phyloP scores from a whole-genome alignment of 2,329 filamentous ascomycete genomes.

The Alternaria atra region DNA sequence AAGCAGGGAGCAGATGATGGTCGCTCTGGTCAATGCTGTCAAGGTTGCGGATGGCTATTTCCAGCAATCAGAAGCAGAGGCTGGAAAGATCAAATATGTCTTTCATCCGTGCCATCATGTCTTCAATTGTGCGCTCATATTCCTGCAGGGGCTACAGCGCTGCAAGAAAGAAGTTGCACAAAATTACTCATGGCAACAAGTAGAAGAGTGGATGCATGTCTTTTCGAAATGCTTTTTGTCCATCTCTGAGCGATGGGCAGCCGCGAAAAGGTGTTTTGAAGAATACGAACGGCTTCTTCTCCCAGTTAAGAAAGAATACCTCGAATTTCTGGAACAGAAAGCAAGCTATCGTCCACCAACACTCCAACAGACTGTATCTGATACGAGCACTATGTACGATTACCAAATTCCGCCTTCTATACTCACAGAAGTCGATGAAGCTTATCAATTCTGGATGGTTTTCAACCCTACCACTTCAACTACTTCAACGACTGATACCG shows the following conservation, averaged over 20 bases:
- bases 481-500: slow-evolving; percentile 31
- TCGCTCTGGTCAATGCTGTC: slow-evolving; percentile 40
- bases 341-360: slow-evolving; percentile 27
- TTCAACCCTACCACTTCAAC: slow-evolving; percentile 45
- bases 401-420: slow-evolving; percentile 19
- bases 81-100: slow-evolving; percentile 50
- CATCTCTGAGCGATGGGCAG: slow-evolving; percentile 49
- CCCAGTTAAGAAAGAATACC: slow-evolving; percentile 46
- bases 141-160: slow-evolving; percentile 42
- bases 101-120: slow-evolving; percentile 51
- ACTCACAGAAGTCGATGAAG: slow-evolving; percentile 35
- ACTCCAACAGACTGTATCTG: slow-evolving; percentile 12
- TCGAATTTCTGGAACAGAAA: slow-evolving; percentile 44
- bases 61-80: slow-evolving; percentile 44
- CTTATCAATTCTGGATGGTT: slow-evolving; percentile 39
- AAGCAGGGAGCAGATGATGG: slow-evolving; percentile 38
- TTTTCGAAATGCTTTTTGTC: slow-evolving; percentile 46
- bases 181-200: slow-evolving; percentile 32
- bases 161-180: slow-evolving; percentile 46
- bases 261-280: slow-evolving; percentile 44
- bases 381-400: slow-evolving; percentile 20
- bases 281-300: slow-evolving; percentile 45
- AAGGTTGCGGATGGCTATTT: slow-evolving; percentile 47
- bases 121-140: slow-evolving; percentile 45
- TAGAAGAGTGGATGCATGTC: slow-evolving; percentile 42